Percentiles rank a stretch among this genome's conserved stretches.
Evolutionary conservation across 1,139 yeast genomes (phyloP).

Genomic region (Kurtzmaniella natalensis): DNA sequence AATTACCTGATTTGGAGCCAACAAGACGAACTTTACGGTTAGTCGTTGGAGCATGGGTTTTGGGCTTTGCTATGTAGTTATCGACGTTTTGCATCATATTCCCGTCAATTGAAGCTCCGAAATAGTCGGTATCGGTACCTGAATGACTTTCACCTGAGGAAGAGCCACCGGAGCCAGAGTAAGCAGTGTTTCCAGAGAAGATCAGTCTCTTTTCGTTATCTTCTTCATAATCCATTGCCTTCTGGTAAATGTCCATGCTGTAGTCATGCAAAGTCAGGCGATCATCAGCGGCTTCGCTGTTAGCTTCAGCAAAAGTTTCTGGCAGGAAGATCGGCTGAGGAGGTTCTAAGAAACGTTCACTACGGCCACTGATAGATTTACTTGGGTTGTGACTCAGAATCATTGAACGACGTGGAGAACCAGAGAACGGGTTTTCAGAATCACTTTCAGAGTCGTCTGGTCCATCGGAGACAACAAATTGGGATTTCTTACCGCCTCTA

Average conservation of each 20-base stretch:
- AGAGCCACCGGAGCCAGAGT: conserved; percentile 26
- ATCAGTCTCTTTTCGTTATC: conserved; percentile 18
- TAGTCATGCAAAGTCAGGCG: conserved; percentile 25
- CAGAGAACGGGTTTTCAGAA: conserved; percentile 16
- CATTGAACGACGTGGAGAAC: conserved; percentile 22
- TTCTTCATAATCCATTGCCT: conserved; percentile 32
- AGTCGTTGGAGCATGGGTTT: conserved; percentile 30
- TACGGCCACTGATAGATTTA: conserved; percentile 22
- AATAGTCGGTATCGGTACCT: conserved; percentile 31
- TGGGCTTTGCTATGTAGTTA: conserved; percentile 28
- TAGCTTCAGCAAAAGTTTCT: conserved; percentile 59
- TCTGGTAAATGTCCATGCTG: conserved; percentile 35
- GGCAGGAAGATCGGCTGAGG: conserved; percentile 66
- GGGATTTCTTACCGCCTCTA: conserved; percentile 46
- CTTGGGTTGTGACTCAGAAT: conserved; percentile 18
- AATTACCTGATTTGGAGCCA: conserved; percentile 60
- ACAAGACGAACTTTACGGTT: conserved; percentile 59
- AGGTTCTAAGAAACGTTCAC: conserved; percentile 53
- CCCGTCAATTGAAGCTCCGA: conserved; percentile 42
- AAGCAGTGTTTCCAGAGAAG: conserved; percentile 29
- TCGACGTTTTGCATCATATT: conserved; percentile 42
- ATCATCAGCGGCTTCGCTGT: conserved; percentile 37
- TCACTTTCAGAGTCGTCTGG: conserved; percentile 27
- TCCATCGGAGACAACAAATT: conserved; percentile 43
- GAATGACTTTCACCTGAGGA: conserved; percentile 14